phyloP scores from a whole-genome alignment of 768 basidiomycete species.

The Tulasnella sp. region DNA sequence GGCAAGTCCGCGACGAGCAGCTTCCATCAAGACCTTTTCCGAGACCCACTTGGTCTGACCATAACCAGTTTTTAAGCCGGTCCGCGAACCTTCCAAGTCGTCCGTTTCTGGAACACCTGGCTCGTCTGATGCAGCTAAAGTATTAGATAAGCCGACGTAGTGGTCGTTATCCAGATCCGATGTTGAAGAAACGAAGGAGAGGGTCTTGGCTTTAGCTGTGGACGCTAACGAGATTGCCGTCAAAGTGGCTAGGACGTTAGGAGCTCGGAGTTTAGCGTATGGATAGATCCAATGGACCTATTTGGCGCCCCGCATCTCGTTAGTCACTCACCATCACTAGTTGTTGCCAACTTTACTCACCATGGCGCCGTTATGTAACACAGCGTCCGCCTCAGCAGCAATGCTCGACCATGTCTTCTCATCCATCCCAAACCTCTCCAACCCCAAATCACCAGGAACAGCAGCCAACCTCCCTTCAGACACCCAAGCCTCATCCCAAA shows the following conservation, averaged over 20 bases:
- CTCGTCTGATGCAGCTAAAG: conserved; percentile 40
- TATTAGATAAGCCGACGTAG: conserved; percentile 84
- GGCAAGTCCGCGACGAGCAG: conserved; percentile 75
- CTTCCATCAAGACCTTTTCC: conserved; percentile 90
- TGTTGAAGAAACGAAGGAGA: conserved; percentile 93
- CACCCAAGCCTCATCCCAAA: conserved; percentile 88
- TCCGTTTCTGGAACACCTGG: conserved; percentile 80
- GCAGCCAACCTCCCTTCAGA: conserved; percentile 63
- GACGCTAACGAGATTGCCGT: conserved; percentile 77
- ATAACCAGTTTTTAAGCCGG: conserved; percentile 80
- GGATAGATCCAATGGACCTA: conserved; percentile 99
- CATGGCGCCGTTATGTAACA: conserved; percentile 95
- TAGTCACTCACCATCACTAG: neutral
- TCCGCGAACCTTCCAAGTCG: conserved; percentile 78
- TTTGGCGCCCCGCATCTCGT: neutral
- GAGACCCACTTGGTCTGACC: conserved; percentile 99
- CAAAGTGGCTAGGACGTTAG: conserved; percentile 91
- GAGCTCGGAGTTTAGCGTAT: conserved; percentile 83
- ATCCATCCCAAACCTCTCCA: conserved; percentile 68
- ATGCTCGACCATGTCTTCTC: conserved; percentile 62
- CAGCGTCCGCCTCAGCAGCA: conserved; percentile 67
- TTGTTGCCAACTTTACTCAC: conserved; percentile 49
- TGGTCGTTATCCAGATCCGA: conserved; percentile 90
- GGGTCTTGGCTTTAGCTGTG: conserved; percentile 63
- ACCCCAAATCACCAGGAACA: conserved; percentile 77